Base-by-base conservation (phyloP, 768 basidiomycete species). In the Phallus indusiatus region DNA sequence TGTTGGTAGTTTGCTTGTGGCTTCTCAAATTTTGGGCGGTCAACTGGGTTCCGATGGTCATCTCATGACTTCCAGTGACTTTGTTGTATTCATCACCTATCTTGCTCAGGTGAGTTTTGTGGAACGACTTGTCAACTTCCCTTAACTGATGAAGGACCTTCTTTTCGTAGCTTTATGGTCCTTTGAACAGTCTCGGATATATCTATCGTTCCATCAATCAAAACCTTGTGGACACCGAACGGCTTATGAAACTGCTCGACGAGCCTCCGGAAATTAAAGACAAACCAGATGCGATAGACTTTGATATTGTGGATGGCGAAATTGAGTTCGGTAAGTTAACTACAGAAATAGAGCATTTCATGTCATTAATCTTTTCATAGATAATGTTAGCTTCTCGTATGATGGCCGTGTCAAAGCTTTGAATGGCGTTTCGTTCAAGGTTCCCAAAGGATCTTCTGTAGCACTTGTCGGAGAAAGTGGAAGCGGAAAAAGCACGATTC, bases 391-490 rank as follows among this genome's bases (percentile, higher is more conserved):
- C 64, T 94, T 97, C 72, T 86, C 88, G 3, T 95, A 96, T 70
- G 88, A 90, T 64, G 78, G 78, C 3, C 80, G 86, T 21, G 78
- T 76, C 16, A 81, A 78, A 61, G 88, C 87, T 0, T 76, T 97
- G 16, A 79, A 84, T 61, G 81, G 82, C 33, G 80, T 97, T 42
- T 90, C 86, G 1, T 97, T 97, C 78, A 88, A 82, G 65, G 85
- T 97, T 18, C 88, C 89, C 0, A 90, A 87, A 67, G 88, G 89
- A 5, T 82, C 85, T 5, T 86, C 89, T 14, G 93, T 96, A 18
- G 95, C 94, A 0, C 79, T 97, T 20, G 91, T 98, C 14, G 92
- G 88, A 20, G 85, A 88, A 67, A 84, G 85, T 1, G 90, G 90
- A 1, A 76, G 86, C 1, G 86, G 91, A 12, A 94, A 92, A 70